These are phyloP conservation scores for Periconia digitata DNA, from an alignment of 2,329 filamentous ascomycete genomes.

Conservation along the genomic window DNA sequence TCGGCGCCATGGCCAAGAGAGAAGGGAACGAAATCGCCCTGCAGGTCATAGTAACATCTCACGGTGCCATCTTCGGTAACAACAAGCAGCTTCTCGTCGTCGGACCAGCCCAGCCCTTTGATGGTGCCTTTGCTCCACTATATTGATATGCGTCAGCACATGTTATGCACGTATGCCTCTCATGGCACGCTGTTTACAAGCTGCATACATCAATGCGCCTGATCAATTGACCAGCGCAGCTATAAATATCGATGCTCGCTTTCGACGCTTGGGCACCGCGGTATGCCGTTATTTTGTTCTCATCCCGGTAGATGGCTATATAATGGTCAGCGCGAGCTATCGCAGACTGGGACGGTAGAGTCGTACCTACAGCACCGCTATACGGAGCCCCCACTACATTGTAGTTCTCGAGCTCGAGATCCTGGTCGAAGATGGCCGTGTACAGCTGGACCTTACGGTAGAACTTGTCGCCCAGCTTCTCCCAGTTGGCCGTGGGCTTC, in stretches of 20 bases:
- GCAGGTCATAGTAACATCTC: constrained; percentile 85
- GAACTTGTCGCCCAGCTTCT: constrained; percentile 87
- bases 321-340: constrained; percentile 28
- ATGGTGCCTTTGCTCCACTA: constrained; percentile 88
- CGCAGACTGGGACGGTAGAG: not conserved
- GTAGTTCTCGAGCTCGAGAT: constrained; percentile 94
- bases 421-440: constrained; percentile 87
- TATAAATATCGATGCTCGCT: constrained; percentile 91
- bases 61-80: constrained; percentile 89
- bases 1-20: constrained; percentile 88
- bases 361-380: constrained; percentile 83
- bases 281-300: constrained; percentile 78
- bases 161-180: constrained; percentile 3
- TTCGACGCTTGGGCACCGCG: constrained; percentile 71
- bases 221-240: constrained; percentile 85
- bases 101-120: constrained; percentile 91
- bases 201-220: constrained; percentile 67
- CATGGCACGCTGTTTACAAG: not conserved
- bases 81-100: constrained; percentile 88
- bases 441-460: constrained; percentile 95
- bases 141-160: constrained; percentile 19
- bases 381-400: constrained; percentile 89
- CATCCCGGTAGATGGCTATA: constrained; percentile 83
- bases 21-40: constrained; percentile 93
- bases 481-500: constrained; percentile 86